Base-by-base conservation (phyloP, 352 stramenopile genomes). In the Nothophytophthora sp. region DNA sequence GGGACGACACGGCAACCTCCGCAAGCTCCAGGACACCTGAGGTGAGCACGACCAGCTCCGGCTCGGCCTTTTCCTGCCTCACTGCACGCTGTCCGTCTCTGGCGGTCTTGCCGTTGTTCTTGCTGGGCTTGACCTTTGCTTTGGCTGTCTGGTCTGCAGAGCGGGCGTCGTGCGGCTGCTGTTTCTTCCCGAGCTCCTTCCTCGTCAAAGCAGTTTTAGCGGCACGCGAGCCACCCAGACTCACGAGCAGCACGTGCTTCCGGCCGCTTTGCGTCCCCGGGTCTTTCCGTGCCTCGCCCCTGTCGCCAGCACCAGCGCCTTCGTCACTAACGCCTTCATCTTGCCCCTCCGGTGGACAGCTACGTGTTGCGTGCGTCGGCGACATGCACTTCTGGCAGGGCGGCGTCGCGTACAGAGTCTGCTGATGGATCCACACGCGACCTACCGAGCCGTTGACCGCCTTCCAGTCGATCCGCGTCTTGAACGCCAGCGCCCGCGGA, bases 401-500 rank as follows among this genome's bases (percentile, higher is more conserved):
- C 30, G 60, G 60, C 22, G 67, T 74, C 16, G 61, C 32, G 38
- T 70, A 72, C 16, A 73, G 44, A 38, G 60, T 45, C 8, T 75
- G 60, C 33, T 82, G 72, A 62, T 80, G 69, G 53, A 82, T n/a
- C 72, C 72, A 82, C 29, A 82, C 62, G 10, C 45, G 33, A 22
- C 56, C 59, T 20, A 27, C 23, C 19, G 44, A 48, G 30, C 64
- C 48, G 50, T 70, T 62, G 5, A 41, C 25, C 4, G 63, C 36
- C 28, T 70, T 66, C 54, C 70, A 82, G 34, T 82, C 58, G n/a
- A 82, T 45, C 8, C 68, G 65, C 5, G 71, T 79, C 59, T 50
- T 69, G 15, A 48, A 27, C 12, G 43, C 50, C 32, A 82, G 54
- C 22, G 29, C n/a, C 9, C 53, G 53, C 20, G 69, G 69, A 37